A percentile compares a stretch with the other conserved stretches of the same genome.
These are phyloP conservation scores for Elongisporangium anandrum DNA, from an alignment of 352 stramenopile species.

Conservation along the genomic window DNA sequence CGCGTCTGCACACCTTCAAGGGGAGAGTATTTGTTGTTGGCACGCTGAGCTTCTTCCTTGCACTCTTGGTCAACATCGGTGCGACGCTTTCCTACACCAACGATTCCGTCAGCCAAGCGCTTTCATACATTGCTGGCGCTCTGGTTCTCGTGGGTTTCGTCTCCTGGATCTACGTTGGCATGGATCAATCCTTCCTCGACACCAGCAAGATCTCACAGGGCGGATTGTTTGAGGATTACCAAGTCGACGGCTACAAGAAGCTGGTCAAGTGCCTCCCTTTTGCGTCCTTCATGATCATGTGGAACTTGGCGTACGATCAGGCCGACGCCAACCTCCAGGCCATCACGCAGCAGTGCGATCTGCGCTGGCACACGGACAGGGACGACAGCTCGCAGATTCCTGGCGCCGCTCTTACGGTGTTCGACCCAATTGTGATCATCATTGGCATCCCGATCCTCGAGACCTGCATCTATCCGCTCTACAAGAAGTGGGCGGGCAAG, in stretches of 20 bases:
- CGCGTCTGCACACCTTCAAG: slow-evolving; percentile 12
- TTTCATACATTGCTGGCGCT: slow-evolving; percentile 43
- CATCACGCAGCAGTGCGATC: slow-evolving; percentile 54
- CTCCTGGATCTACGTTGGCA: slow-evolving; percentile 40
- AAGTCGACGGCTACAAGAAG: slow-evolving; percentile 49
- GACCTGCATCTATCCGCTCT: slow-evolving; percentile 27
- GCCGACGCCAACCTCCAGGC: slow-evolving; percentile 56
- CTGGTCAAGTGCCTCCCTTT: slow-evolving; percentile 52
- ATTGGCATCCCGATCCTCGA: slow-evolving; percentile 32
- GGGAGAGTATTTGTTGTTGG: slow-evolving; percentile 25
- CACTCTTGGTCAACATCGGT: slow-evolving; percentile 45
- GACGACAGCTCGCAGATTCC: slow-evolving; percentile 30
- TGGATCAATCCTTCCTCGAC: slow-evolving; percentile 48
- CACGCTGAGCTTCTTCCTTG: slow-evolving; percentile 23
- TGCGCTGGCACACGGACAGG: slow-evolving; percentile 25
- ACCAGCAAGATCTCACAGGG: slow-evolving; percentile 35
- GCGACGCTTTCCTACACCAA: slow-evolving; percentile 38
- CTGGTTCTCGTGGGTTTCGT: slow-evolving; percentile 35
- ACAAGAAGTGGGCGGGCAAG: slow-evolving; percentile 24
- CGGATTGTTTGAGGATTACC: slow-evolving; percentile 30
- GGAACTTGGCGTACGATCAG: slow-evolving; percentile 52
- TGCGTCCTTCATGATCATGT: slow-evolving; percentile 59
- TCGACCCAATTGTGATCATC: slow-evolving; percentile 32
- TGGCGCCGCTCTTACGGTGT: slow-evolving; percentile 37
- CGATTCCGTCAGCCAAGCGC: slow-evolving; percentile 16